Conservation (phyloP, 352 stramenopile genomes). For the Vaucheria bursata region DNA sequence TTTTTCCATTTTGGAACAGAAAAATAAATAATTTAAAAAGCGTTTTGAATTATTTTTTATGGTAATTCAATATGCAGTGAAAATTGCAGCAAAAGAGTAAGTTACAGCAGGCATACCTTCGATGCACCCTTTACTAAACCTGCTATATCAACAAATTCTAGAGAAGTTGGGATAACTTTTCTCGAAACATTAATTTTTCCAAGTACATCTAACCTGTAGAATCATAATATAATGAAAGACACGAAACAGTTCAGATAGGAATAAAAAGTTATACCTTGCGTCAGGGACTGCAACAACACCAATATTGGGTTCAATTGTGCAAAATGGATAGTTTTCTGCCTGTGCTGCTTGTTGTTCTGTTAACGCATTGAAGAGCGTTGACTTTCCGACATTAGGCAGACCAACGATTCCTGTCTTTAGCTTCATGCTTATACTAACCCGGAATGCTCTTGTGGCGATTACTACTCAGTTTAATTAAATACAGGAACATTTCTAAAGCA, state of each 20-base stretch:
- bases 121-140: conserved; percentile 76
- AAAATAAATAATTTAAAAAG: no score
- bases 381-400: conserved; percentile 98
- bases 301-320: conserved; percentile 77
- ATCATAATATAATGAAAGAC: conserved; percentile 52
- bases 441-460: no score
- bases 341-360: conserved; percentile 60
- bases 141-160: conserved; percentile 85
- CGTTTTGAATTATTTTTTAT: no score
- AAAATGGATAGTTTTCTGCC: conserved; percentile 76
- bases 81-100: no score
- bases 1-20: no score
- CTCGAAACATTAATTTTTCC: conserved; percentile 61
- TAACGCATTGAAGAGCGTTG: conserved; percentile 97
- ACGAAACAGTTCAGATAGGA: neutral
- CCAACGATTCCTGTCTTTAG: conserved; percentile 99
- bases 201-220: conserved; percentile 59
- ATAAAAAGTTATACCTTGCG: no score
- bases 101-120: no score
- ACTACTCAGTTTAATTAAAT: no score
- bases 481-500: no score
- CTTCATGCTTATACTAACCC: neutral
- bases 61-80: no score
- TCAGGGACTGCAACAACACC: conserved; percentile 53
- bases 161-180: conserved; percentile 55